These are phyloP conservation scores for Colletotrichum liriopes DNA, from an alignment of 2,329 filamentous ascomycete genomes.

Conservation along the genomic window DNA sequence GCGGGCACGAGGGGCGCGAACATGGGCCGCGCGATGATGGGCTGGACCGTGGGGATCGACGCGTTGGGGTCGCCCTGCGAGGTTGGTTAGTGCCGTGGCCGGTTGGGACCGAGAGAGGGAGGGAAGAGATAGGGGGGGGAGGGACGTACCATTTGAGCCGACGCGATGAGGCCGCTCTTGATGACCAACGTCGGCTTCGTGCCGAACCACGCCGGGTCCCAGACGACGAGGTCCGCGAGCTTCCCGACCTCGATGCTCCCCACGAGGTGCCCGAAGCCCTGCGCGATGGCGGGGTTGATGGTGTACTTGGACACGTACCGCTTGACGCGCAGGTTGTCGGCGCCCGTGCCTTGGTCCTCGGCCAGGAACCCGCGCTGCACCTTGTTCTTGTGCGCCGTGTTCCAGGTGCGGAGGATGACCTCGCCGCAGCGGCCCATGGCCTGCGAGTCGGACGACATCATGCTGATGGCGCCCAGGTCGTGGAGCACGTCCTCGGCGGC, in stretches of 20 bases:
- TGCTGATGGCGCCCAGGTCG: constrained; percentile 94
- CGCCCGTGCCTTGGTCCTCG: constrained; percentile 84
- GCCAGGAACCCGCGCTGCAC: constrained; percentile 81
- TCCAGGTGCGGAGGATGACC: constrained; percentile 94
- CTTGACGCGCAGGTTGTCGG: constrained; percentile 94
- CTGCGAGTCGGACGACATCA: constrained; percentile 97
- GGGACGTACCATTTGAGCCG: constrained; percentile 82
- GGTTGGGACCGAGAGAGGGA: constrained; percentile 13
- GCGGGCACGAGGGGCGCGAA: constrained; percentile 82
- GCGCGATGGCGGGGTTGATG: constrained; percentile 91
- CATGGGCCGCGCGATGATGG: constrained; percentile 87
- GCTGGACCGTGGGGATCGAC: constrained; percentile 90
- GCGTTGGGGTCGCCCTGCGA: constrained; percentile 83
- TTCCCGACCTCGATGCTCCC: constrained; percentile 92
- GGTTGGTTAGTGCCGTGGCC: neutral
- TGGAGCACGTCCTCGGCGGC: constrained; percentile 97
- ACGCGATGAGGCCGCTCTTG: constrained; percentile 90
- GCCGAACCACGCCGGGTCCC: constrained; percentile 89
- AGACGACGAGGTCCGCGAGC: constrained; percentile 89
- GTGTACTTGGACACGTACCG: constrained; percentile 97
- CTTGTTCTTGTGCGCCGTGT: constrained; percentile 98
- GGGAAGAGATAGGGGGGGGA: neutral
- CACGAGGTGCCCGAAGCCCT: constrained; percentile 90
- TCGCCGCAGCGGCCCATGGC: constrained; percentile 98
- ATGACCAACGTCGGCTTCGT: constrained; percentile 86